phyloP scores from a whole-genome alignment of 2,329 filamentous ascomycete species.

The Ceratocystis ficicola region DNA sequence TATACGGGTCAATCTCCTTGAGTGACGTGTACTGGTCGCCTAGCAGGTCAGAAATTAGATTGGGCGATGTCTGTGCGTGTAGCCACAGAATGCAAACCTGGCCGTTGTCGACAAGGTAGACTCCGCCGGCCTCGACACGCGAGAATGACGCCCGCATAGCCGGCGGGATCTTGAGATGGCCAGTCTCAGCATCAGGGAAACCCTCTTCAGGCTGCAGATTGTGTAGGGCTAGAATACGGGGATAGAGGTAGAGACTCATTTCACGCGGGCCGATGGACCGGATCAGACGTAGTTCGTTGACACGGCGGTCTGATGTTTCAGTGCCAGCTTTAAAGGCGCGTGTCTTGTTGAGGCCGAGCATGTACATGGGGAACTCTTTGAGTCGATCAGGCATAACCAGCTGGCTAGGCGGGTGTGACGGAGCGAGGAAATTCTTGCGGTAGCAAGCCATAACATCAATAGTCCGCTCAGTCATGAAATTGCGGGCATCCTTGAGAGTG shows the following conservation, averaged over 20 bases:
- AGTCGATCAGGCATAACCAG: conserved; percentile 90
- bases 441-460: conserved; percentile 88
- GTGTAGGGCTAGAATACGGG: conserved; percentile 83
- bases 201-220: conserved; percentile 78
- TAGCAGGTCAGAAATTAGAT: conserved; percentile 81
- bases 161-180: conserved; percentile 74
- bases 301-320: conserved; percentile 79
- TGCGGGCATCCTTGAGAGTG: conserved; percentile 73
- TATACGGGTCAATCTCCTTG: conserved; percentile 68
- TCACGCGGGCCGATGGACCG: conserved; percentile 77
- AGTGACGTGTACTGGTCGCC: conserved; percentile 56
- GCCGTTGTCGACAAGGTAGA: conserved; percentile 89
- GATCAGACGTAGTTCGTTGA: conserved; percentile 84
- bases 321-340: conserved; percentile 86
- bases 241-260: conserved; percentile 85
- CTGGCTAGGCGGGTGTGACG: conserved; percentile 76
- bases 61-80: conserved; percentile 82
- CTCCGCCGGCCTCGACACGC: conserved; percentile 81
- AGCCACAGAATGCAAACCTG: conserved; percentile 88
- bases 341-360: conserved; percentile 77
- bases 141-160: conserved; percentile 72
- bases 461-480: conserved; percentile 74
- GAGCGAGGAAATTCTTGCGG: conserved; percentile 76
- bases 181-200: conserved; percentile 76
- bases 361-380: conserved; percentile 95